Evolutionary conservation across 1,284 basidiomycete species (phyloP), one percentile per base, ranked within the genome.

Genomic region (Gymnopus androsaceus): DNA sequence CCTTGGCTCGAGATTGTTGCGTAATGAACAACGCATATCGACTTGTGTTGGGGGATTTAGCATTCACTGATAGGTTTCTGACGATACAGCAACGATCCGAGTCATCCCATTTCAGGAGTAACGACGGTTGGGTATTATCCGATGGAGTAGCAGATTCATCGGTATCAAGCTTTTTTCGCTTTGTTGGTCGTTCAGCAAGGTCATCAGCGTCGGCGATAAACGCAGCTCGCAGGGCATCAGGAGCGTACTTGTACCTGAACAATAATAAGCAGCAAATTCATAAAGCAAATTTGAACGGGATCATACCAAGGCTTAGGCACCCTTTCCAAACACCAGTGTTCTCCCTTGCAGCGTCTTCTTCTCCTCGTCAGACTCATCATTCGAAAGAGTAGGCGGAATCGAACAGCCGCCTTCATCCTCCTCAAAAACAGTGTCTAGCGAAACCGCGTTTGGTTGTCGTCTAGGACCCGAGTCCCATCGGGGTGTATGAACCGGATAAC

Each of bases 391-490:
- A 50, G 21, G 23, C 36, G 36, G 27, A 30, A 15, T 12, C n/a
- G 27, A 23, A 33, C 54, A 8, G 58, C 67, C 31, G 57, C 55
- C 66, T 56, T 79, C 64, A 45, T 72, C 65, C 53, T 68, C 57
- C 64, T 75, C 67, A 57, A 56, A 51, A 65, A 77, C 70, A 23
- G 69, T 58, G 47, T 74, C 73, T 38, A 77, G 62, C 40, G 70
- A 65, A 19, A 67, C 67, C 3, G 74, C 72, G 62, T 77, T 76
- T 0, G 71, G 70, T 52, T 69, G 66, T 55, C 67, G 71, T 44
- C 69, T 61, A n/a, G 40, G 33, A 21, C 28, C 40, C 3, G 27
- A 21, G 11, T 42, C 30, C 38, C 54, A 51, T n/a, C 38, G 46
- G 1, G 38, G 46, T 30, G 28, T 17, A 50, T 46, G 56, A 53